Base-by-base conservation (phyloP, 2,329 filamentous ascomycete genomes). In the Aspergillus sp. region DNA sequence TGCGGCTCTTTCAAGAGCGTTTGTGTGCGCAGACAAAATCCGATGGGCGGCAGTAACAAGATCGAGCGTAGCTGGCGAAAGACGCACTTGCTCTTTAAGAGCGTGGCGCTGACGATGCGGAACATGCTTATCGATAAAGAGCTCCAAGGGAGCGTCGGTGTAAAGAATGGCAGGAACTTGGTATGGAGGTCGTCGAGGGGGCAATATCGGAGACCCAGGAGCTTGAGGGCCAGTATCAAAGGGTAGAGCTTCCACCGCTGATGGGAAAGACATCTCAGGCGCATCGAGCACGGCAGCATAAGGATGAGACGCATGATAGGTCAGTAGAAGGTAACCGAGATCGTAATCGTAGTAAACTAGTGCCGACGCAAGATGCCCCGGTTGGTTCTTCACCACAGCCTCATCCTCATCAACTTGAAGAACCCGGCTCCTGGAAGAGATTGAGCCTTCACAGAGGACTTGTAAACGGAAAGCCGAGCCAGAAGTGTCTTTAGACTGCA, bases 301-400 rank as follows among this genome's bases (percentile, higher is more conserved):
- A 2, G 73, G 73, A 50, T 73, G 70, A 41, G 70, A 71, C 5
- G 67, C 66, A 32, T 68, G 66, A 28, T 67, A 69, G 27, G 74
- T 78, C 34, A 80, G 66, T 40, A 83, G 60, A 29, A 83, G 65
- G 54, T 81, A 80, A 7, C 79, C 80, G 29, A 81, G 59, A 48
- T 78, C 76, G 7, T 73, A 72, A 51, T 81, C 76, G 42, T 77
- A 69, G 33, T 82, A 69, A 27, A 78, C 69, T n/a, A 80, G 65
- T 44, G 69, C 72, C 19, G 72, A 64, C 4, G 74, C 73, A 28
- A 73, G 54, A 67, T 70, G 62, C 52, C 67, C 48, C 57, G 57
- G 5, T 50, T 55, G 40, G 45, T 45, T 49, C 48, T 52, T 47
- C 51, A 52, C 46, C 5, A 48, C 45, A 32, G 47, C 49, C 26